phyloP scores from a whole-genome alignment of 139 green algal species.

The Trebouxia sp. region DNA sequence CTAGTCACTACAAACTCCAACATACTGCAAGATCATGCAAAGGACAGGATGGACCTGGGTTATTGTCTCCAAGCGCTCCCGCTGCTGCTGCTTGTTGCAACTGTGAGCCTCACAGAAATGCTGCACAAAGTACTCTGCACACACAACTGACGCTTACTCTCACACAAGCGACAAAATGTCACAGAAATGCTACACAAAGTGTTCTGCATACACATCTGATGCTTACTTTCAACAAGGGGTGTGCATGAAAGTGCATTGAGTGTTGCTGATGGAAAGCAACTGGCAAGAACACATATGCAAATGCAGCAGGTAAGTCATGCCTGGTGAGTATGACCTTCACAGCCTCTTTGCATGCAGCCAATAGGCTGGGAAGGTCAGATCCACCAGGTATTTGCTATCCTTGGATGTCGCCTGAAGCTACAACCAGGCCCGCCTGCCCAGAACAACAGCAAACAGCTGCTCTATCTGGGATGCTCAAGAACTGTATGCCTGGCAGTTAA shows the following conservation, averaged over 20 bases:
- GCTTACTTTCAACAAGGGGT: neutral
- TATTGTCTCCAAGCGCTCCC: neutral
- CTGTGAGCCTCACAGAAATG: constrained; percentile 25
- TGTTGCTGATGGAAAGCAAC: neutral
- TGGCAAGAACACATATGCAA: neutral
- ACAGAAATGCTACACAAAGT: constrained; percentile 18
- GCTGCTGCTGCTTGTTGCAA: neutral
- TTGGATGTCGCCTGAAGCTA: too few relatives aligned
- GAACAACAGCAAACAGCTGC: too few relatives aligned
- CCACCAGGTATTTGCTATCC: too few relatives aligned
- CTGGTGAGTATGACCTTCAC: too few relatives aligned
- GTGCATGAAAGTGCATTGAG: neutral
- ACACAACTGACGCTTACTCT: neutral
- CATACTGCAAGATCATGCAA: neutral
- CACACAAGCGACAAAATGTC: neutral
- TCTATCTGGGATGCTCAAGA: too few relatives aligned
- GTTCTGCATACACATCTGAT: neutral
- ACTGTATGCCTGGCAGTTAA: too few relatives aligned
- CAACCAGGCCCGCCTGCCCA: neutral
- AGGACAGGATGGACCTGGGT: neutral
- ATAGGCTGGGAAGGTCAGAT: too few relatives aligned
- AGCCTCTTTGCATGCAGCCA: too few relatives aligned
- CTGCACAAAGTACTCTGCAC: constrained; percentile 26
- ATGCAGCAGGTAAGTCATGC: too few relatives aligned
- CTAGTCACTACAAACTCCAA: neutral